Evolutionary conservation across 495 filamentous ascomycete species (phyloP), one percentile per base, ranked within the genome.

Genomic region (Usnea hakonensis): DNA sequence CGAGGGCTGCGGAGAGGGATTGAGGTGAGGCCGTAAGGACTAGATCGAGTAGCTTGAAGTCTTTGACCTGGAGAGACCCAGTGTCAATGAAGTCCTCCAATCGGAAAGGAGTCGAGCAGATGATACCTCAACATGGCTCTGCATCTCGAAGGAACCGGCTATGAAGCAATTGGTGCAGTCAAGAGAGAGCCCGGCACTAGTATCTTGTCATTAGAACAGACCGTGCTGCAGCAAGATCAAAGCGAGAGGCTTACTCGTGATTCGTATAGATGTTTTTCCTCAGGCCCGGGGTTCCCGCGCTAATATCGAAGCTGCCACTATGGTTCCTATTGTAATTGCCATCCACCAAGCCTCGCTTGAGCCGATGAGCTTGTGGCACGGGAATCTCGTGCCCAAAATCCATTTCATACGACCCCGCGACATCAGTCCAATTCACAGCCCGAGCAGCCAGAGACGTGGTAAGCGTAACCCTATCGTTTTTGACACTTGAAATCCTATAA

Each of bases 121-220:
- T 43, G 16, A 8, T 30, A 50, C 69, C 10, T 62, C 64, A 23
- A 76, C n/a, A 23, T 58, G 61, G 30, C 73, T 74, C 2, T 36
- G 43, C 17, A 76, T 48, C 55, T 69, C 56, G 37, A 74, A 68
- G 30, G 63, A 68, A 11, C 74, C 74, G 0, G 41, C 58, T 2
- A 76, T 61, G 52, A 65, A 76, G 48, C 74, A 75, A 32, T 74
- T 67, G 43, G 63, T 57, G 30, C 74, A 76, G 35, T 70, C 71
- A 7, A 75, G 28, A 4, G 55, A 58, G 14, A 75, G 44, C 8
- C 62, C 43, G 37, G 69, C 67, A 19, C 35, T 53, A 7, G 37
- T 4, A 8, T 6, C 30, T 9, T 1, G 35, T 59, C 13, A 50
- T 19, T 30, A 9, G 14, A 11, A 7, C 4, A 14, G 4, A 23